Conservation (phyloP, 441 rosid species). For the Euphorbia celastroides region DNA sequence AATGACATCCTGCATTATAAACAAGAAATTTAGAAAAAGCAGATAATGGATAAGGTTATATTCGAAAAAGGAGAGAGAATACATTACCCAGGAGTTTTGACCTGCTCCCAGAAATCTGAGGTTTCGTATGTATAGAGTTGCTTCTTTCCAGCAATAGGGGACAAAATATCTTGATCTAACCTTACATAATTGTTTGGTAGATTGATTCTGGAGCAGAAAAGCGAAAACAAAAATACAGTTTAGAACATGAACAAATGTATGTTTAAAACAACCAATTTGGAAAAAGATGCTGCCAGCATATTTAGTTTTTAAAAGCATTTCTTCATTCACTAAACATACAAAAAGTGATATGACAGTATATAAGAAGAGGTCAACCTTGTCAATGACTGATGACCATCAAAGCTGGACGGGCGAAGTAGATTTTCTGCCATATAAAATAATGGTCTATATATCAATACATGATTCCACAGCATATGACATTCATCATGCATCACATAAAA, state of each 20-base stretch:
- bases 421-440: constrained; percentile 38
- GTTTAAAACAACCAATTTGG: background rate
- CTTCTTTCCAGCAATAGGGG: constrained; percentile 87
- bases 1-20: constrained; percentile 49
- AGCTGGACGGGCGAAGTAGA: constrained; percentile 34
- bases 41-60: background rate
- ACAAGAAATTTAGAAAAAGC: constrained; percentile 9
- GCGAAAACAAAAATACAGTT: background rate
- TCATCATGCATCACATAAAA: background rate
- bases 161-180: constrained; percentile 80
- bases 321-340: too few relatives aligned
- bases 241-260: background rate
- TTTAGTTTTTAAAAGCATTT: too few relatives aligned
- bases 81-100: constrained; percentile 67
- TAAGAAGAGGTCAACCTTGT: constrained; percentile 37
- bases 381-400: constrained; percentile 31
- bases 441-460: background rate
- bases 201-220: constrained; percentile 22
- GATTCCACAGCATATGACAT: too few relatives aligned
- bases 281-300: too few relatives aligned
- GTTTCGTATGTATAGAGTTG: constrained; percentile 67
- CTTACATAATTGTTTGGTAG: constrained; percentile 59
- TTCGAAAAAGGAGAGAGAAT: background rate
- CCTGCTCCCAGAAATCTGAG: constrained; percentile 80
- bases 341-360: too few relatives aligned